These are phyloP conservation scores for Cardiospermum halicacabum DNA, from an alignment of 345 rosid genomes.

Conservation along the genomic window DNA sequence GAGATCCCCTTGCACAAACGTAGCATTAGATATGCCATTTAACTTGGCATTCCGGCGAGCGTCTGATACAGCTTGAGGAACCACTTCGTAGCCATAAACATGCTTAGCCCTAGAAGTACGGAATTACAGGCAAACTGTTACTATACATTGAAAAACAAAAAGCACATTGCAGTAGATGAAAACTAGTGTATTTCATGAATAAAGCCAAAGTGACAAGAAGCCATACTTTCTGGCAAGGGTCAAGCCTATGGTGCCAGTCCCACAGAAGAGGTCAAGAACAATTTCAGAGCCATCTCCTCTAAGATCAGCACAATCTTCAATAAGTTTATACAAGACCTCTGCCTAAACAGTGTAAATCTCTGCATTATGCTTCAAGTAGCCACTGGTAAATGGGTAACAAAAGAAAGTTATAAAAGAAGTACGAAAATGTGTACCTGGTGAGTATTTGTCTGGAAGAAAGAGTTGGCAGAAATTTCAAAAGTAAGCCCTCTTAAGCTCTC, in stretches of 20 bases:
- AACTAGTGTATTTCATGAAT: neutral
- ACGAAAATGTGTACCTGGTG: conserved; percentile 46
- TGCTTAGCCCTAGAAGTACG: conserved; percentile 54
- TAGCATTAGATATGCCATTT: conserved; percentile 72
- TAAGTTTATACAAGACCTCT: conserved; percentile 79
- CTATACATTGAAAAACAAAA: conserved; percentile 1
- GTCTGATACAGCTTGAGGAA: conserved; percentile 83
- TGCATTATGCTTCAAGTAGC: conserved; percentile 6
- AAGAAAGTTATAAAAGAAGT: neutral
- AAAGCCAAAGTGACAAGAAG: neutral
- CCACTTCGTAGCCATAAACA: conserved; percentile 92
- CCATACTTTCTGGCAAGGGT: conserved; percentile 78
- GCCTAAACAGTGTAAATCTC: conserved; percentile 46
- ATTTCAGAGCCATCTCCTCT: conserved; percentile 90
- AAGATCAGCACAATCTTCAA: conserved; percentile 77
- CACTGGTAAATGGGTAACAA: neutral
- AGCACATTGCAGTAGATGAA: neutral
- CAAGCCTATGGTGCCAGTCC: conserved; percentile 91
- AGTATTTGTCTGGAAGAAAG: conserved; percentile 94
- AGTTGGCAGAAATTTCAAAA: conserved; percentile 93
- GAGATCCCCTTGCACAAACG: conserved; percentile 88
- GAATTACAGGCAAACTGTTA: neutral
- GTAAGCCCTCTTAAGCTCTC: conserved; percentile 79
- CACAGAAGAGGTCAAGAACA: conserved; percentile 92
- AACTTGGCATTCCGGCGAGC: conserved; percentile 69